Base-by-base conservation (phyloP, 1,139 yeast genomes). In the Taphrina deformans region DNA sequence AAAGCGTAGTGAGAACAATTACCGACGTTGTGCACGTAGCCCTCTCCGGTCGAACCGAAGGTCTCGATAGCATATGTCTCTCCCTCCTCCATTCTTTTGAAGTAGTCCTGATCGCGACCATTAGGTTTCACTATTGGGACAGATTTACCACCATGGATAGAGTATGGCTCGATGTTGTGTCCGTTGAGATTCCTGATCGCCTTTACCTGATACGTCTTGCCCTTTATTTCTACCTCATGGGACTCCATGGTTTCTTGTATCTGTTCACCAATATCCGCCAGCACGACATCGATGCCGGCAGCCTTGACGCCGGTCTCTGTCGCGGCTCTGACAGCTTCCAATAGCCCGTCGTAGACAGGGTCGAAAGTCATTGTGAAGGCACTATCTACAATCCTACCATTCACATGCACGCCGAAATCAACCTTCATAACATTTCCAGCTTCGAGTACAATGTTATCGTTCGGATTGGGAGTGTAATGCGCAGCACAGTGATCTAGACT, bases 41-140 rank as follows among this genome's bases (percentile, higher is more conserved):
- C 99, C 69, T 88, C 84, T 69, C 99, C 99, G 1, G 99, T 93
- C 51, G 97, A 85, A 4, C 99, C 99, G 73, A 93, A 93, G 2
- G 99, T 93, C 77, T 93, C 99, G 73, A 95, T 92, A 66, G 99
- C 99, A 80, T 90, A 93, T 1, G 91, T 87, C 76, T 93, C 99
- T 68, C 97, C 97, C 79, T 93, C 99, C 76, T 95, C 99, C 97
- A 93, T 92, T 80, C 92, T 92, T 26, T 98, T 92, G 77, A 83
- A 84, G 75, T 93, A 99, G 12, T 92, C 93, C 21, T 35, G 31
- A 72, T 89, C 89, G 27, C 55, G 48, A 14, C 50, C 63, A 33
- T 52, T 51, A 5, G 63, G 63, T 73, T 92, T 88, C 50, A 93
- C 96, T 73, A 95, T 93, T 23, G 99, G 99, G 56, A 93, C 98